Base-by-base conservation (phyloP, 2,329 filamentous ascomycete genomes). In the Colletotrichum sp. region DNA sequence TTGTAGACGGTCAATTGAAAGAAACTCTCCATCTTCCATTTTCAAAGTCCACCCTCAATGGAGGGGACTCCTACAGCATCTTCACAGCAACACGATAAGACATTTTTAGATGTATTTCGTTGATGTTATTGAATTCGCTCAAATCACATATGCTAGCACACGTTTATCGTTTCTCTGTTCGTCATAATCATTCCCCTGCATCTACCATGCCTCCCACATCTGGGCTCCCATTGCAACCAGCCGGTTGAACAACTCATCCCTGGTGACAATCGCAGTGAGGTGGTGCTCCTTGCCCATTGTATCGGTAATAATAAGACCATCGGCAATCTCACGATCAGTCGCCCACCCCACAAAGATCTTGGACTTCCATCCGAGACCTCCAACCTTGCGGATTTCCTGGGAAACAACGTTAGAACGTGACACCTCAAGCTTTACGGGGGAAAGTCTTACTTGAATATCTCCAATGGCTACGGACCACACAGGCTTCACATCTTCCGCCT, bases 311-410 rank as follows among this genome's bases (percentile, higher is more conserved):
- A 94, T 88, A 78, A 97, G 79, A 0, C 94, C 94, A 85, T 97
- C 95, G 1, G 93, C 91, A 34, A 97, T 91, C 82, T 96, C 92
- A 64, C 92, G 89, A 1, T 92, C 90, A 80, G 95, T 89, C 1
- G 94, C 93, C 94, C 95, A 95, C 0, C 95, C 94, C 1, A 97
- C 94, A 3, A 97, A 89, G 66, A 97, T 85, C 86, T 95, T 96
- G 2, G 92, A 92, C 84, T 97, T 97, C 95, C 95, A 97, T 0
- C 95, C 94, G 43, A 96, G 87, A 0, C 95, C 95, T 6, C 95
- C 95, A 3, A 96, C 87, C 84, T 97, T 97, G 82, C 92, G 94
- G 69, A 97, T 81, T 82, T 96, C 94, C 2, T 77, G 15, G 3
- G 2, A 34, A 52, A 13, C 2, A 5, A 12, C 4, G 3, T 66